phyloP scores from a whole-genome alignment of 1,284 basidiomycete genomes.

The Sphaerobolus stellatus region DNA sequence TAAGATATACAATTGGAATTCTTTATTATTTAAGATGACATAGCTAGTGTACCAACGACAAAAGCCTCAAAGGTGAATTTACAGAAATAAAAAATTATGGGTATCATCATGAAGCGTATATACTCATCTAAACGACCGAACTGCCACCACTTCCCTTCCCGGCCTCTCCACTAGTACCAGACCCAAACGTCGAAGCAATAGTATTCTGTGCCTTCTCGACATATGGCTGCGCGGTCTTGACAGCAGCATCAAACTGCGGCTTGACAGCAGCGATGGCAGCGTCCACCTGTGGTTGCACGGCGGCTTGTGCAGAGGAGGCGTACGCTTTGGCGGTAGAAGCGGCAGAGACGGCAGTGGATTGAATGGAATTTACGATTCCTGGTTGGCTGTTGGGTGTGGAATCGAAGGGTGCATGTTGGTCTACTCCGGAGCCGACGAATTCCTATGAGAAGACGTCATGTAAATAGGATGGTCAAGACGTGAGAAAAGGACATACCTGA shows the following conservation, averaged over 20 bases:
- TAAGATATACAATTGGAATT: no score
- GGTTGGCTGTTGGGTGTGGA: conserved; percentile 12
- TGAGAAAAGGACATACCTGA: conserved; percentile 37
- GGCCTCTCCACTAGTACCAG: neutral
- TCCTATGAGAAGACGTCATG: neutral
- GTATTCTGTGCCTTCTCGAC: conserved; percentile 5
- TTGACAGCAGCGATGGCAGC: conserved; percentile 24
- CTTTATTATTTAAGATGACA: no score
- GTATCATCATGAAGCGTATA: no score
- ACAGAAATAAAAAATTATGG: no score
- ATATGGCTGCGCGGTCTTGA: conserved; percentile 26
- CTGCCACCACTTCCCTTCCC: no score
- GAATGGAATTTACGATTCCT: conserved; percentile 33
- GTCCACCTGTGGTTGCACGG: conserved; percentile 37
- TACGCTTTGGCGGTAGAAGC: conserved; percentile 38
- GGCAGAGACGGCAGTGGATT: conserved; percentile 36
- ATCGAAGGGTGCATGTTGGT: conserved; percentile 16
- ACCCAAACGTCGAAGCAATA: conserved; percentile 1
- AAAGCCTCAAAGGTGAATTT: no score
- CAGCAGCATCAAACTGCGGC: conserved; percentile 37
- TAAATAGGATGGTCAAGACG: neutral
- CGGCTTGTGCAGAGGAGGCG: conserved; percentile 31
- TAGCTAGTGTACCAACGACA: no score
- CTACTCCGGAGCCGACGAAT: conserved; percentile 16
- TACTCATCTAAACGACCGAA: no score